Percentiles rank a stretch among this genome's conserved stretches.
Conservation (phyloP, 2,329 filamentous ascomycete species). For the Cylindrodendrum hubeiense region DNA sequence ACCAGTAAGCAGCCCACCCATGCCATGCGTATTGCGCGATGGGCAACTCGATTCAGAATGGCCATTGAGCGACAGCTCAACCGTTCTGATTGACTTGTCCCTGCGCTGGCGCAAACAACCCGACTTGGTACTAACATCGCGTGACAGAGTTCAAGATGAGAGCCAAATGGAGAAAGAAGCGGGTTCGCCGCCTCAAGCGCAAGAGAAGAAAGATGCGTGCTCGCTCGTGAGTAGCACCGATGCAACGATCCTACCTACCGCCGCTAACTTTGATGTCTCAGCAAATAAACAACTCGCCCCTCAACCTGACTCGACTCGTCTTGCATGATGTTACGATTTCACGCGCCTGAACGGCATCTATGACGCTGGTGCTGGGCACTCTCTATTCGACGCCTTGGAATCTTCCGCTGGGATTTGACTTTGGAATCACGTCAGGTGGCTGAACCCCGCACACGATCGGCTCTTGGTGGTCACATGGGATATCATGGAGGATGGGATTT, state of each 20-base stretch:
- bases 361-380: slow-evolving; percentile 44
- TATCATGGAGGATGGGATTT: slow-evolving; percentile 44
- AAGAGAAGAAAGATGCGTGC: slow-evolving; percentile 99
- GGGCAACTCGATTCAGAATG: slow-evolving; percentile 22
- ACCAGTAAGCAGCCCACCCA: slow-evolving; percentile 50
- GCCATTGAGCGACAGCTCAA: slow-evolving; percentile 26
- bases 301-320: slow-evolving; percentile 67
- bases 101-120: slow-evolving; percentile 2
- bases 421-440: slow-evolving; percentile 43
- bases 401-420: slow-evolving; percentile 43
- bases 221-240: slow-evolving; percentile 79
- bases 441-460: slow-evolving; percentile 46
- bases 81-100: slow-evolving; percentile 19
- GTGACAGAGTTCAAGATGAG: slow-evolving; percentile 71
- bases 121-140: slow-evolving; percentile 36
- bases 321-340: slow-evolving; percentile 54
- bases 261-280: slow-evolving; percentile 54
- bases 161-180: slow-evolving; percentile 99
- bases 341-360: slow-evolving; percentile 45
- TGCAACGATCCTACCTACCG: not conserved
- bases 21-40: slow-evolving; percentile 17
- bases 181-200: slow-evolving; percentile 97
- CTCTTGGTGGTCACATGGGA: slow-evolving; percentile 48
- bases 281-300: slow-evolving; percentile 77
- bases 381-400: slow-evolving; percentile 33